Evolutionary conservation across 805 yeast genomes (phyloP).

Genomic region (Kodamaea lidongshanica): DNA sequence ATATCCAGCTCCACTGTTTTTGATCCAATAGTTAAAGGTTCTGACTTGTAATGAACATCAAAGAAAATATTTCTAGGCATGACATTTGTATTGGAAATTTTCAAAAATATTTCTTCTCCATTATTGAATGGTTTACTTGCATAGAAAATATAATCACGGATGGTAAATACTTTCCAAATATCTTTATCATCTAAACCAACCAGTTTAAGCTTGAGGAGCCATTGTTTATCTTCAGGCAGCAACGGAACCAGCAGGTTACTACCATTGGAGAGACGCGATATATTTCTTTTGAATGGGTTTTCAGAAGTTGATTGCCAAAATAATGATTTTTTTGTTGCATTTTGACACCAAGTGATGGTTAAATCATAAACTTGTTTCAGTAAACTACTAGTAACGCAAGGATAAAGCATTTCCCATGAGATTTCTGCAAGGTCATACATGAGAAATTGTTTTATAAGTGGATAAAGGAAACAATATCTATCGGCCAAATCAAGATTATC

Average conservation of each 20-base stretch:
- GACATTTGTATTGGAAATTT: constrained; percentile 12
- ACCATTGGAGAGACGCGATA: constrained; percentile 11
- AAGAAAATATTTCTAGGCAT: constrained; percentile 34
- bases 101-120: constrained; percentile 7
- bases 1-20: constrained; percentile 19
- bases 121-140: constrained; percentile 49
- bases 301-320: constrained; percentile 61
- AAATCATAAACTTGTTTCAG: constrained; percentile 59
- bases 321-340: constrained; percentile 53
- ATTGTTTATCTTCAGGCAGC: constrained; percentile 59
- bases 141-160: constrained; percentile 62
- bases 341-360: constrained; percentile 65
- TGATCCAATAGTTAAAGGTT: constrained; percentile 17
- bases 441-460: constrained; percentile 69
- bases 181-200: constrained; percentile 72
- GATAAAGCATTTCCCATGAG: constrained; percentile 57
- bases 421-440: constrained; percentile 70
- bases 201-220: constrained; percentile 66
- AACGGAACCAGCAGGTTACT: constrained; percentile 24
- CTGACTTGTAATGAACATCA: constrained; percentile 33
- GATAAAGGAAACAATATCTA: constrained; percentile 74
- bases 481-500: constrained; percentile 68
- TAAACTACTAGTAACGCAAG: constrained; percentile 63
- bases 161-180: constrained; percentile 73
- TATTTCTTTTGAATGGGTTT: constrained; percentile 7